Evolutionary conservation across 73 alveolate genomes (phyloP).

Genomic region (Tetrahymena elliotti): DNA sequence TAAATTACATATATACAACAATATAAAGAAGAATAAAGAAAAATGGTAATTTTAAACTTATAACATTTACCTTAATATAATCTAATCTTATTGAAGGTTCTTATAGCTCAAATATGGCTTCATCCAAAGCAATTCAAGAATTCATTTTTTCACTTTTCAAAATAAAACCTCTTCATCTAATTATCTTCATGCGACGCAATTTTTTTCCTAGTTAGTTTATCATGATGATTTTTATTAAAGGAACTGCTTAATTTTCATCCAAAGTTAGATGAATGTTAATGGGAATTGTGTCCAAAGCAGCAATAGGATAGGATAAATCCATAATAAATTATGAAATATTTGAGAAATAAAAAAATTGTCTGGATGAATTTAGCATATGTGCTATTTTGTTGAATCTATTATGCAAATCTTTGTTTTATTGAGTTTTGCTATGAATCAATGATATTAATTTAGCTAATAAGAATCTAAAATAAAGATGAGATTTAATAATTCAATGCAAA

Average conservation of each 20-base stretch:
- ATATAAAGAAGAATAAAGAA: not conserved
- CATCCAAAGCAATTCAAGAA: not conserved
- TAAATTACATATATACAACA: not conserved
- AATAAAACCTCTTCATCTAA: not conserved
- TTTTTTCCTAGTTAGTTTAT: not conserved
- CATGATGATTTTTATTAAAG: not conserved
- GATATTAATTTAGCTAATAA: not conserved
- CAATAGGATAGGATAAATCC: not conserved
- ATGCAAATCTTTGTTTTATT: not conserved
- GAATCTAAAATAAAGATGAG: not conserved
- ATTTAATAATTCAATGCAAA: not conserved
- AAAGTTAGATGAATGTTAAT: not conserved
- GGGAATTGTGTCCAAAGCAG: not conserved
- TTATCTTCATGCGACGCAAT: not conserved
- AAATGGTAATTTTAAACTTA: not conserved
- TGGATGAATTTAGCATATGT: not conserved
- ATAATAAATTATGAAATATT: not conserved
- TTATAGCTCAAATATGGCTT: not conserved
- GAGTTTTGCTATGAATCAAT: not conserved
- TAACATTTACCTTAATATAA: not conserved
- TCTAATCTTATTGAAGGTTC: not conserved
- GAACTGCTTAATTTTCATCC: not conserved
- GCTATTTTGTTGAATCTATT: not conserved
- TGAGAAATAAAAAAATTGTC: too few relatives aligned
- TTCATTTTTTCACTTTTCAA: not conserved